These are phyloP conservation scores for Lanmaoa rubissima DNA, from an alignment of 768 basidiomycete species.

Conservation along the genomic window DNA sequence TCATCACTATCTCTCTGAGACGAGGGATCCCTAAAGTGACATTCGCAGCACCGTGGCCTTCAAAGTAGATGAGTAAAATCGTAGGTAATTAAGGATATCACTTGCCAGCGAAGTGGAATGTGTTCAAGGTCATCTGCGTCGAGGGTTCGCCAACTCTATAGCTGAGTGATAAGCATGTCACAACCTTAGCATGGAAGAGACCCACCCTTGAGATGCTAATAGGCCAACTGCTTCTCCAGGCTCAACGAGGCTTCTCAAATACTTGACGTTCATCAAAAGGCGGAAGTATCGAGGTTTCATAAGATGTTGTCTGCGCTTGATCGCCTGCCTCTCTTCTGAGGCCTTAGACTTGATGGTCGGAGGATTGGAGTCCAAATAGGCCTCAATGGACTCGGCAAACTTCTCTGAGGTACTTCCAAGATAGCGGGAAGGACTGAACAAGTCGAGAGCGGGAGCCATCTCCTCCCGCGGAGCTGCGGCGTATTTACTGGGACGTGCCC, in stretches of 20 bases:
- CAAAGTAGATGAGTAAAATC: slow-evolving; percentile 4
- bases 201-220: slow-evolving; percentile 94
- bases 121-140: slow-evolving; percentile 99
- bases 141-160: slow-evolving; percentile 95
- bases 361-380: slow-evolving; percentile 78
- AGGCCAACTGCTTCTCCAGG: slow-evolving; percentile 99
- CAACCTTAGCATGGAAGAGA: slow-evolving; percentile 5
- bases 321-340: slow-evolving; percentile 37
- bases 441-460: slow-evolving; percentile 69
- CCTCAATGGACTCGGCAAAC: slow-evolving; percentile 77
- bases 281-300: slow-evolving; percentile 64
- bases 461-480: slow-evolving; percentile 52
- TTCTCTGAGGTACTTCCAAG: slow-evolving; percentile 91
- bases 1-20: slow-evolving; percentile 98
- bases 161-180: background rate
- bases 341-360: slow-evolving; percentile 43
- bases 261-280: slow-evolving; percentile 85
- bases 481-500: slow-evolving; percentile 40
- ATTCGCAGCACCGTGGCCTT: slow-evolving; percentile 98
- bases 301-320: slow-evolving; percentile 45
- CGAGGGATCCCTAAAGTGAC: slow-evolving; percentile 99
- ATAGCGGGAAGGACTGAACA: slow-evolving; percentile 74
- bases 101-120: slow-evolving; percentile 97
- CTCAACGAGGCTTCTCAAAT: slow-evolving; percentile 90
- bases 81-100: slow-evolving; percentile 1